Base-by-base conservation (phyloP, 2,329 filamentous ascomycete species). In the Meredithiella fracta region DNA sequence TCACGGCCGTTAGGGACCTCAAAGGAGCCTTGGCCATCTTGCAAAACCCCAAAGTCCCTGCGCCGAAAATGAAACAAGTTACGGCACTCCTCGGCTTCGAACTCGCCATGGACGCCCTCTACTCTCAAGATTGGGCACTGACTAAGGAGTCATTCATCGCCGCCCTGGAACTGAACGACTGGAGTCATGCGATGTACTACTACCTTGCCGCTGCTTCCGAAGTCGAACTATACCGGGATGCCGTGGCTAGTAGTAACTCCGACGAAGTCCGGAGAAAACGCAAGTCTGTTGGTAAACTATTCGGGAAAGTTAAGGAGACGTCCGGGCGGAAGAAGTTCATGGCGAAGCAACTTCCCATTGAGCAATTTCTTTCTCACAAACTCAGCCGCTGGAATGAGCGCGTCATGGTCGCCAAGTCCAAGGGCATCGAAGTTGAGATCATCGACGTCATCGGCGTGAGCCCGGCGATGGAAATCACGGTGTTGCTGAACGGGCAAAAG, bases 291-390 rank as follows among this genome's bases (percentile, higher is more conserved):
- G 80, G 83, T 53, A 77, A 85, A 56, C 77, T 84, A 52, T 73
- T 96, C 61, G 75, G 78, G 42, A 85, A 82, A 63, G 86, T 84
- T 0, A 83, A 86, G 0, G 74, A 78, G 0, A 75, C 86, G 52
- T 83, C 85, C 0, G 90, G 90, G 40, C 89, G 86, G 69, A 95
- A 94, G 70, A 81, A 80, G 42, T 87, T 98, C 67, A 86, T 97
- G 84, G 85, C 87, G 0, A 80, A 84, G 22, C 87, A 94, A 63
- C 73, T 97, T 9, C 92, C 92, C 0, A 89, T 98, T 60, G 92
- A 98, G 66, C 73, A 84, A 3, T 96, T 94, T 63, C 81, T 92
- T 11, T 74, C 78, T 54, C 81, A 89, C 58, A 97, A 95, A 70
- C 69, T 97, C 14, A 75, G 80, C 55, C 95, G 94, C 67, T 96